phyloP scores from a whole-genome alignment of 2,329 filamentous ascomycete species.

The Fusarium sp. region DNA sequence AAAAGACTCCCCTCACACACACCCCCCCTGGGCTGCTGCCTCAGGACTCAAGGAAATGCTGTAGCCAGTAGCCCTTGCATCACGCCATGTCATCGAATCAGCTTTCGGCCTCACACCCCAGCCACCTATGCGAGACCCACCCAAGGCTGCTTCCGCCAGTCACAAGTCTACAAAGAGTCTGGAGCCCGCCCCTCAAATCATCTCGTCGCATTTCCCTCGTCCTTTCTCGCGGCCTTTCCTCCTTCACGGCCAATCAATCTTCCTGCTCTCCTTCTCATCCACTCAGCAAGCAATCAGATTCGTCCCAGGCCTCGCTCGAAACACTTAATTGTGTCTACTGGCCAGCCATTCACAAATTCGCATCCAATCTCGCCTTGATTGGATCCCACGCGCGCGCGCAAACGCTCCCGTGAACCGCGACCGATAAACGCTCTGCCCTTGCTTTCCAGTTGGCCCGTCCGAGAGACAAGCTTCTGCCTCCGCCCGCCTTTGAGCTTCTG shows the following conservation, averaged over 20 bases:
- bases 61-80: constrained; percentile 37
- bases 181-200: constrained; percentile 63
- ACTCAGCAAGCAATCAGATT: constrained; percentile 50
- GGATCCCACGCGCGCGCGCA: constrained; percentile 33
- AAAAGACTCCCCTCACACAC: not conserved
- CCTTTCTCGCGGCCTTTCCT: constrained; percentile 51
- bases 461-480: constrained; percentile 20
- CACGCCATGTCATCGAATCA: constrained; percentile 48
- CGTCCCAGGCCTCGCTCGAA: constrained; percentile 43
- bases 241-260: constrained; percentile 60
- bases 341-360: constrained; percentile 47
- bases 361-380: constrained; percentile 41
- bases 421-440: constrained; percentile 25
- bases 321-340: constrained; percentile 39
- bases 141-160: constrained; percentile 62
- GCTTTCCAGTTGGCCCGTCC: constrained; percentile 1
- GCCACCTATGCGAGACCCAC: constrained; percentile 47
- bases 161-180: constrained; percentile 57
- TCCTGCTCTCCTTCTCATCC: constrained; percentile 51
- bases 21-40: not conserved
- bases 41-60: constrained; percentile 17
- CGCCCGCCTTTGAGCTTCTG: constrained; percentile 12
- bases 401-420: constrained; percentile 18
- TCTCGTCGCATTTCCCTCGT: constrained; percentile 58
- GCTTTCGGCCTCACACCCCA: constrained; percentile 35